Percentiles rank a stretch among this genome's conserved stretches.
These are phyloP conservation scores for Vaccinium macrocarpon DNA, from an alignment of 148 eudicot species.

Conservation along the genomic window DNA sequence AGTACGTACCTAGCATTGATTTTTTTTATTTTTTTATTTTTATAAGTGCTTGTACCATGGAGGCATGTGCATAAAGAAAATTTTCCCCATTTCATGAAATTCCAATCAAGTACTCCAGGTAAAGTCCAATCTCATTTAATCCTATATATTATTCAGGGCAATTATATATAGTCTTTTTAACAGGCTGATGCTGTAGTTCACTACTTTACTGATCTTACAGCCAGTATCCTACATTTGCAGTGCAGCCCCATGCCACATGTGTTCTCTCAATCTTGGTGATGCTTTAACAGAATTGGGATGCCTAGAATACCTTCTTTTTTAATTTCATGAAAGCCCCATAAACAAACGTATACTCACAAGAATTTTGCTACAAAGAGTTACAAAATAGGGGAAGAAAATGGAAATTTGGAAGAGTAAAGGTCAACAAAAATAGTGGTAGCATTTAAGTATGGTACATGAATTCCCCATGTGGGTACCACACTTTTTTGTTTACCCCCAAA, in stretches of 20 bases:
- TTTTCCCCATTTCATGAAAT: background rate
- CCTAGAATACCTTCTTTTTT: background rate
- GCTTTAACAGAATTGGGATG: constrained; percentile 15
- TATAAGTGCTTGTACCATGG: background rate
- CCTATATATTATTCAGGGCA: background rate
- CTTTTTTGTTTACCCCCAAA: background rate
- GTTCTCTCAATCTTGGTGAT: background rate
- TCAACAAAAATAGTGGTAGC: background rate
- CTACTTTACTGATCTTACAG: background rate
- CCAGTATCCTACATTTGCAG: background rate
- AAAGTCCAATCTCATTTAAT: background rate
- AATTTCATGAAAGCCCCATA: background rate
- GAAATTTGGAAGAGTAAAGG: background rate
- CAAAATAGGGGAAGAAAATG: background rate
- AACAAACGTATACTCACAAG: background rate
- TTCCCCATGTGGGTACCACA: background rate
- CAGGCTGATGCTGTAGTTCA: background rate
- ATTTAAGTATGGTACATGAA: background rate
- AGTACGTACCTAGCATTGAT: no score
- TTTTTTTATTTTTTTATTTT: no score
- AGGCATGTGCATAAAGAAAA: background rate
- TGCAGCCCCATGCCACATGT: background rate
- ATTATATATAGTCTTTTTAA: background rate
- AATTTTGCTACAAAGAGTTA: constrained; percentile 3
- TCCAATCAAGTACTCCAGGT: constrained; percentile 8